phyloP scores from a whole-genome alignment of 176 grass and related monocot genomes.

The Hsuehochloa calcarea region DNA sequence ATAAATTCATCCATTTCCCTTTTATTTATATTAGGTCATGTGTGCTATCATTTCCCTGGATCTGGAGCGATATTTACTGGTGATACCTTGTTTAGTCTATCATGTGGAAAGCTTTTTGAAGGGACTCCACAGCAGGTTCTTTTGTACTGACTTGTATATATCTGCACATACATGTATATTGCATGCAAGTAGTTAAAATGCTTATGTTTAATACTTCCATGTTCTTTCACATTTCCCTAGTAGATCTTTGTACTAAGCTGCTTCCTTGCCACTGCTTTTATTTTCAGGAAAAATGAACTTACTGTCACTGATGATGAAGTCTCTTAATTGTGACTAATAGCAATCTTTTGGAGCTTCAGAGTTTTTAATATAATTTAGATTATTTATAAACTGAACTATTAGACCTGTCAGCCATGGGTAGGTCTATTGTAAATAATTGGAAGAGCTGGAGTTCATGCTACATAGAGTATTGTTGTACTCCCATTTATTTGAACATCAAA shows the following conservation, averaged over 20 bases:
- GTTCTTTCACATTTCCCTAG: not conserved
- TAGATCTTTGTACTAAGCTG: not conserved
- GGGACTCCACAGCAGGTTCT: conserved; percentile 81
- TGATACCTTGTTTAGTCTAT: conserved; percentile 90
- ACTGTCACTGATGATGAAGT: not conserved
- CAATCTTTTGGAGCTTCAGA: conserved; percentile 9
- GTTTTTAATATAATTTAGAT: conserved; percentile 1
- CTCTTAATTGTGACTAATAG: not conserved
- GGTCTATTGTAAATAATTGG: not conserved
- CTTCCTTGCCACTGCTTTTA: not conserved
- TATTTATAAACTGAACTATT: conserved; percentile 8
- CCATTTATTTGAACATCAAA: conserved; percentile 18
- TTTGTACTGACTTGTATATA: conserved; percentile 27
- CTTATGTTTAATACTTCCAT: not conserved
- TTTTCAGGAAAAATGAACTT: not conserved
- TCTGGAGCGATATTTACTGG: conserved; percentile 86
- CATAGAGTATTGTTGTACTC: not conserved
- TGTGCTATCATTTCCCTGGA: conserved; percentile 87
- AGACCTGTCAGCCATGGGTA: not conserved
- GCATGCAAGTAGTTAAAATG: not conserved
- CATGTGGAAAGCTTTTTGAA: conserved; percentile 98
- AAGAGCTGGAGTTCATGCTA: not conserved
- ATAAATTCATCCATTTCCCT: not conserved
- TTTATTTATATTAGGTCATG: conserved; percentile 56
- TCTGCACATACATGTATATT: not conserved